Conservation (phyloP, 495 filamentous ascomycete genomes). For the Trichoderma orchidacearum region DNA sequence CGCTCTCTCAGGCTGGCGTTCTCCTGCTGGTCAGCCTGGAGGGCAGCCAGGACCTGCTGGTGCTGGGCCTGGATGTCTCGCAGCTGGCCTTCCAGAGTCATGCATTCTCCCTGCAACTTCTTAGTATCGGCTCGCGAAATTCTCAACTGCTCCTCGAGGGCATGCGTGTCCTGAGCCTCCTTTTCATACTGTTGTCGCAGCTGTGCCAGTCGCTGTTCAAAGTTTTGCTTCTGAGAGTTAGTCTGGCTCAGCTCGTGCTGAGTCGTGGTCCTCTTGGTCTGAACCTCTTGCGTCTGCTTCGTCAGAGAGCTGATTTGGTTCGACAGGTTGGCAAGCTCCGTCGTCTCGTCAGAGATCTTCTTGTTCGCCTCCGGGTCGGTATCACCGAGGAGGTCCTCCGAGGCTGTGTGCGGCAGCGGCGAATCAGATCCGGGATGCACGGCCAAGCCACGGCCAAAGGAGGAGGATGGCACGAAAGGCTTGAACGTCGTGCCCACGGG, state of each 20-base stretch:
- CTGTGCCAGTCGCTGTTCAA: constrained; percentile 74
- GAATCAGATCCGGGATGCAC: constrained; percentile 69
- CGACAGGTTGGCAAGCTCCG: constrained; percentile 89
- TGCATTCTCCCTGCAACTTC: constrained; percentile 69
- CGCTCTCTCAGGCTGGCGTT: constrained; percentile 76
- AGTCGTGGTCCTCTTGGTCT: constrained; percentile 59
- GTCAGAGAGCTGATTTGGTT: constrained; percentile 85
- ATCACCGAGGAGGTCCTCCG: constrained; percentile 90
- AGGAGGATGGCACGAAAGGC: constrained; percentile 81
- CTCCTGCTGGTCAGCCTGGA: constrained; percentile 80
- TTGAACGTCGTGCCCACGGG: constrained; percentile 49
- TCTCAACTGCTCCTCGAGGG: constrained; percentile 69
- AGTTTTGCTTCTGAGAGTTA: constrained; percentile 75
- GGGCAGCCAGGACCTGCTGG: constrained; percentile 53
- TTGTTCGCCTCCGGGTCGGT: constrained; percentile 82
- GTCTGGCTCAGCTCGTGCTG: constrained; percentile 70
- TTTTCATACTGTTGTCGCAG: constrained; percentile 82
- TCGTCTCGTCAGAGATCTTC: constrained; percentile 74
- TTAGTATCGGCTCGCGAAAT: constrained; percentile 64
- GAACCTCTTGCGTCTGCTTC: constrained; percentile 87
- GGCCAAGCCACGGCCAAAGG: constrained; percentile 74
- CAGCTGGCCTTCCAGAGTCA: constrained; percentile 64
- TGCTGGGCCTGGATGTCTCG: constrained; percentile 81
- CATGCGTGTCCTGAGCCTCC: constrained; percentile 73
- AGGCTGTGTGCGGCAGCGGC: constrained; percentile 35